These are phyloP conservation scores for Metarhizium rileyi DNA, from an alignment of 2,329 filamentous ascomycete species.

Conservation along the genomic window DNA sequence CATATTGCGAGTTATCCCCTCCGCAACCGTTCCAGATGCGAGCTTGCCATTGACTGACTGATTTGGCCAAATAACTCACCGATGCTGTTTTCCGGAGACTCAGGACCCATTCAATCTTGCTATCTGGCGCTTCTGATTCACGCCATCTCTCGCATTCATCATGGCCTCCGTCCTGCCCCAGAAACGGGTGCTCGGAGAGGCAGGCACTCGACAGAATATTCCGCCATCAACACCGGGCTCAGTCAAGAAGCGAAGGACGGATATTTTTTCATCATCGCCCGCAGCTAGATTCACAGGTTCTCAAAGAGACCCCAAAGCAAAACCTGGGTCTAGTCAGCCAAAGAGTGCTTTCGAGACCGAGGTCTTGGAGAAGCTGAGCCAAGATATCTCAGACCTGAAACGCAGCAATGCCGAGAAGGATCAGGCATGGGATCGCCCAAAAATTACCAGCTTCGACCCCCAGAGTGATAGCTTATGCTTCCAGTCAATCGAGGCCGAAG, in stretches of 20 bases:
- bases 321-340: constrained; percentile 60
- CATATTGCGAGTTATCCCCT: neutral
- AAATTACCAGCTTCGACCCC: constrained; percentile 42
- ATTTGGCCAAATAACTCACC: neutral
- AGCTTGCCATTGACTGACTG: neutral
- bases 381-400: constrained; percentile 81
- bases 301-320: constrained; percentile 51
- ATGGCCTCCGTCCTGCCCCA: constrained; percentile 51
- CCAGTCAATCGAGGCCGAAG: constrained; percentile 91
- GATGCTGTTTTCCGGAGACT: neutral
- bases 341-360: constrained; percentile 93
- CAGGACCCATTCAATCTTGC: neutral
- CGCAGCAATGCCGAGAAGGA: constrained; percentile 84
- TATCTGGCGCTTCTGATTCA: constrained; percentile 5
- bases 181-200: constrained; percentile 65
- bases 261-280: constrained; percentile 47
- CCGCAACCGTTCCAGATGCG: neutral
- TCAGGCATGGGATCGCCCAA: constrained; percentile 72
- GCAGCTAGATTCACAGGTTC: constrained; percentile 51
- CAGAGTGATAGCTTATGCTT: constrained; percentile 67
- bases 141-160: neutral
- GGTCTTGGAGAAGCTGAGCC: constrained; percentile 89
- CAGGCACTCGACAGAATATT: constrained; percentile 54
- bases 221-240: constrained; percentile 44
- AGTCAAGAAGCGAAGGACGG: constrained; percentile 70